Evolutionary conservation across 257 asterid species (phyloP), one percentile per base, ranked within the genome.

Genomic region (Ballota nigra): DNA sequence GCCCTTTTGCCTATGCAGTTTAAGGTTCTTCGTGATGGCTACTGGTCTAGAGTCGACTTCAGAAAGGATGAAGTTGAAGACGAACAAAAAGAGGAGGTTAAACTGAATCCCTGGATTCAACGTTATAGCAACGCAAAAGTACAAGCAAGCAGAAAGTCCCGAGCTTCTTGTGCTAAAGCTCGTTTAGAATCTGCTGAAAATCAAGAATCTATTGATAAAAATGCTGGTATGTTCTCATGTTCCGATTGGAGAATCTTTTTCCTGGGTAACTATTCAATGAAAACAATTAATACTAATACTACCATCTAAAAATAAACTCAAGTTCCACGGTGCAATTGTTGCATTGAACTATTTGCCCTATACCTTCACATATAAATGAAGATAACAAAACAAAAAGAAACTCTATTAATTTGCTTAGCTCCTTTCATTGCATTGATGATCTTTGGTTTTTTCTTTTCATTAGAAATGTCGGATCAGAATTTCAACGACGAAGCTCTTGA

Each of bases 401-500:
- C 26, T 51, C 24, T 51, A 19, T 56, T 56, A 31, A 56, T 56
- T 22, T 24, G 8, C 61, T 0, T 55, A 22, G 61, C 61, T 55
- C 6, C 20, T 55, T 0, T 49, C 2, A 22, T 5, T 49, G 56
- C 5, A 52, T 18, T 53, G 60, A 19, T 53, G 26, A 24, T 13
- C 20, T 24, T 26, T 57, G 34, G 31, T n/a, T 18, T 58, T 29
- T 55, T 49, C 76, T 62, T 65, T 69, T 61, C 68, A 68, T 28
- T 84, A 89, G 96, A 89, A 84, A 82, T 72, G 75, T 73, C 74
- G 1, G 95, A 78, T 74, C 96, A 89, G 78, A 89, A 89, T 78
- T 89, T 89, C 36, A 65, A 41, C 6, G 90, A 87, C 49, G 94
- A 82, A 67, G 86, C 71, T 57, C 40, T 71, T 41, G 84, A 78